Base-by-base conservation (phyloP, 163 green algal species). In the Volvox carteri region DNA sequence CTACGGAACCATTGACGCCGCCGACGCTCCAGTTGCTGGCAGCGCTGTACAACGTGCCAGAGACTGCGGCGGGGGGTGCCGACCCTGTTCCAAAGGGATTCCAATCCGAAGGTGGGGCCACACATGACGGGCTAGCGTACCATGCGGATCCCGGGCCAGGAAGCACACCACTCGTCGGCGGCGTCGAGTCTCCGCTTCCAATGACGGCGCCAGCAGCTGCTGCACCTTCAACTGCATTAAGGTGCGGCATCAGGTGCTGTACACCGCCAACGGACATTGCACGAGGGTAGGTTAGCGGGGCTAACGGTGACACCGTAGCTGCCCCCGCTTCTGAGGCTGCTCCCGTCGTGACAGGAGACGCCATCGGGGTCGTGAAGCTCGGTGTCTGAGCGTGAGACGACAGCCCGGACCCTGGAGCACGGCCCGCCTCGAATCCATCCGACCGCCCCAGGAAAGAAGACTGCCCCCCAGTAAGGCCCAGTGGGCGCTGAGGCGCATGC, bases 401-500 rank as follows among this genome's bases (percentile, higher is more conserved):
- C 28, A 65, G 6, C 54, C 54, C 54, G 3, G 54, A 12, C 19
- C 54, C 7, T 23, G 35, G 37, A 28, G 19, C 39, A 30, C 30
- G 70, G 30, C 70, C 70, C 21, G 23, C 18, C 4, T 78, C 70
- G 2, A 19, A 58, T 2, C 11, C 5, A 39, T 54, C 70, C 41
- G 35, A 70, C 25, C 4, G 37, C 35, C 39, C 56, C 65, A 23
- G 58, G 39, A 28, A 67, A 12, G 78, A 28, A 6, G 14, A 16
- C 78, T 7, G 60, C 0, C 42, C 54, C 23, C 42, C 33, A 16
- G 78, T 25, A 25, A 89, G 18, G 35, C 70, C 37, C 25, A 89
- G 84, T n/a, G 84, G 84, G 23, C 84, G 72, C 84, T 89, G 84
- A 39, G 84, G 84, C 1, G 84, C 84, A 41, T 76, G 72, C 19